Conservation (phyloP, 208 protist genomes). For the Leishmania guyanensis region DNA sequence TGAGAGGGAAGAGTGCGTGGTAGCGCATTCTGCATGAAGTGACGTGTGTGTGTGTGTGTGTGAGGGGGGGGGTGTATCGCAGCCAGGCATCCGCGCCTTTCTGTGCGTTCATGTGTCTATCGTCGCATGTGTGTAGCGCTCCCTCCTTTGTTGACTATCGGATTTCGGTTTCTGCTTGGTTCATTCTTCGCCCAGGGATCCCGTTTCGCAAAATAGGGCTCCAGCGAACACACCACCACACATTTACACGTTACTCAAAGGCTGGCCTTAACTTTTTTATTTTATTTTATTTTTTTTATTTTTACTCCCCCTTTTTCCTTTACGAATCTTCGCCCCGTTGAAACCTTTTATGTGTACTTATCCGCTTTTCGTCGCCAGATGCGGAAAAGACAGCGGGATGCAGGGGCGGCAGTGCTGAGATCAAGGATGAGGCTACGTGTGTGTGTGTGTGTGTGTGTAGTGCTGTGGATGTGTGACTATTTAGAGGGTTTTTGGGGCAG, state of each 20-base stretch:
- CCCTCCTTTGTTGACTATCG: background rate
- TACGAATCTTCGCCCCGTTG: background rate
- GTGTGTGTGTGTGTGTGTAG: background rate
- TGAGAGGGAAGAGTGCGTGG: background rate
- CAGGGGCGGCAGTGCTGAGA: background rate
- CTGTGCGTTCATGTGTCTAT: background rate
- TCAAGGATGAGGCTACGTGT: background rate
- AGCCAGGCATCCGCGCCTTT: background rate
- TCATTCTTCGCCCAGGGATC: background rate
- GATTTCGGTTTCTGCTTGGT: background rate
- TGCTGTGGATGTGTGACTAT: background rate
- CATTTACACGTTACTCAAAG: background rate
- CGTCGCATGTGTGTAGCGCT: background rate
- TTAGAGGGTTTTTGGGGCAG: background rate
- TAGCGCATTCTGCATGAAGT: background rate
- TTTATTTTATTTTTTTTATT: too few relatives aligned
- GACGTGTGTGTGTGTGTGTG: background rate
- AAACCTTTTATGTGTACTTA: background rate
- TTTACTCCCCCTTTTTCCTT: background rate
- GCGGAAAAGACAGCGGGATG: background rate
- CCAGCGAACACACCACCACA: background rate
- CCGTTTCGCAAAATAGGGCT: background rate
- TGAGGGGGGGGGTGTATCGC: background rate
- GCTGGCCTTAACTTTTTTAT: background rate
- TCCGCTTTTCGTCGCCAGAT: background rate